These are phyloP conservation scores for Colletotrichum tropicale DNA, from an alignment of 2,329 filamentous ascomycete species.

Conservation along the genomic window DNA sequence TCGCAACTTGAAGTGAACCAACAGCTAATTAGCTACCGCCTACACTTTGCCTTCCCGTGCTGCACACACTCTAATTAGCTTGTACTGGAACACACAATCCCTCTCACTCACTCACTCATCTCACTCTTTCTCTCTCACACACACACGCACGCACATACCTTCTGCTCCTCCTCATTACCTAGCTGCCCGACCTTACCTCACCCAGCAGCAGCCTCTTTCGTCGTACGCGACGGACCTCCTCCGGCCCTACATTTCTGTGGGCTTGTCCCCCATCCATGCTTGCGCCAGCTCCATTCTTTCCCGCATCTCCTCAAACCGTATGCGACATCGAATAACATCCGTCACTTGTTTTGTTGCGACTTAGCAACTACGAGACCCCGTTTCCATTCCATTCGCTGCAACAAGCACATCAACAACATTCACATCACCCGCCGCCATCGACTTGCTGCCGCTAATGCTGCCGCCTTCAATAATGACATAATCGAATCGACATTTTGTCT, in stretches of 20 bases:
- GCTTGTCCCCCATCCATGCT: background rate
- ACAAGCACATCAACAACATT: background rate
- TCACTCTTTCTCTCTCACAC: background rate
- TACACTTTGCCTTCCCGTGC: background rate
- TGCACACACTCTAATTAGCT: background rate
- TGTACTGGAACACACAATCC: background rate
- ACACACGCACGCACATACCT: background rate
- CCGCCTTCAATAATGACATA: slow-evolving; percentile 6
- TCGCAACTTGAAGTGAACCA: background rate
- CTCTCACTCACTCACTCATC: background rate
- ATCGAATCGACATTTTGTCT: background rate
- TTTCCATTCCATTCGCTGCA: background rate
- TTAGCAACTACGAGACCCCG: background rate
- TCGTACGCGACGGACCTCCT: background rate
- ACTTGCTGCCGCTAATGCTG: background rate
- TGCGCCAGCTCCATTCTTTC: background rate
- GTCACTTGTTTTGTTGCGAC: background rate
- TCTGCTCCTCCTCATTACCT: background rate
- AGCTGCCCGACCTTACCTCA: background rate
- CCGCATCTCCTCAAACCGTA: background rate
- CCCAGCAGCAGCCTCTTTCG: background rate
- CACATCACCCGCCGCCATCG: background rate
- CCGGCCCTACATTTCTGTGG: background rate
- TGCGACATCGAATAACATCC: background rate
- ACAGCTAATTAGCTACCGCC: background rate